Base-by-base conservation (phyloP, 2,329 filamentous ascomycete species). In the Salinomyces thailandicus region DNA sequence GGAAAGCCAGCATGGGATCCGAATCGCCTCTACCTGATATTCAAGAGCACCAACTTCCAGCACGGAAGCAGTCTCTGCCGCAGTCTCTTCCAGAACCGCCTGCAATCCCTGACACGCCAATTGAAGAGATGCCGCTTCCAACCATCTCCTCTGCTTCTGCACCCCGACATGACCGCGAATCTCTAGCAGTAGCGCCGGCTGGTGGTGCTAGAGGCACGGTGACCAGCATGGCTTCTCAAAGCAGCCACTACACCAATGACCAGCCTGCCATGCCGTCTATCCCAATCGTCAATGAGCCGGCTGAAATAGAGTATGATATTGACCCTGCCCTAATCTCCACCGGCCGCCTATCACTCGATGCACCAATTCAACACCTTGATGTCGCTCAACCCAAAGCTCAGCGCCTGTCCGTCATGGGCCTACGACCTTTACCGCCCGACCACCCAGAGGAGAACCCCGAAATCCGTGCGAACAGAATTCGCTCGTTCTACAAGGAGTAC, bases 401-500 rank as follows among this genome's bases (percentile, higher is more conserved):
- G 14, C 38, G 37, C 9, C 11, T 40, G 27, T 45, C 44, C 2
- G 50, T 57, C 15, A 69, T 77, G 59, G 73, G 74, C 33, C 54
- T 93, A 60, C 81, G 91, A 12, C 91, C 91, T 15, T 71, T 98
- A 44, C 91, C 91, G 4, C 85, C 86, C 22, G 79, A 87, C 53
- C 83, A 93, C 46, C 77, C 84, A 29, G 75, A 79, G 3, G 91
- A 96, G 56, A 89, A 95, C 57, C 86, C 91, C 0, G 91, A 96
- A 60, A 79, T 89, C 54, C 78, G 91, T 52, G 91, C 91, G 46
- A 96, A 95, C 67, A 79, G 91, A 40, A 98, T 98, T 49, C 77
- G 91, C 59, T 98, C 91, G 3, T 98, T 98, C 68, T 98, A 98
- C 69, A 95, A 95, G 67, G 91, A 98, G 58, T 98, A 98, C 66